Evolutionary conservation across 208 protist genomes (phyloP).

Genomic region (Trypanosoma grayi): DNA sequence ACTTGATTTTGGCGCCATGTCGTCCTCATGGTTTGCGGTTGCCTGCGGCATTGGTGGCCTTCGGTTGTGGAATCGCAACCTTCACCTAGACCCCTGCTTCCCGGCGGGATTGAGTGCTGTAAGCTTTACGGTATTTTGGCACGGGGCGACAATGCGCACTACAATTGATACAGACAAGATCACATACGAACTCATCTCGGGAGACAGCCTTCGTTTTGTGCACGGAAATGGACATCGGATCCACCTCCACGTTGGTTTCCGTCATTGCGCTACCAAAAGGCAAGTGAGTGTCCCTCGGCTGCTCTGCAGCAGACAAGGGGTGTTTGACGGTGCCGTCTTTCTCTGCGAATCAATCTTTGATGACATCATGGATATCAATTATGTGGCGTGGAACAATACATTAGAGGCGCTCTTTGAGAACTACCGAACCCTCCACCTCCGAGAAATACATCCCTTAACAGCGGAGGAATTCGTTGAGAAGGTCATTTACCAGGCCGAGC

Average conservation of each 20-base stretch:
- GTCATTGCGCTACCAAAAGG: slow-evolving; percentile 30
- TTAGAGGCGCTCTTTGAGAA: slow-evolving; percentile 87
- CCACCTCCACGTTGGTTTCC: slow-evolving; percentile 79
- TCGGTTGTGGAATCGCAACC: slow-evolving; percentile 33
- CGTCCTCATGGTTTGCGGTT: slow-evolving; percentile 50
- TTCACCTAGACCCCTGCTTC: slow-evolving; percentile 72
- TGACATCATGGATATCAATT: slow-evolving; percentile 87
- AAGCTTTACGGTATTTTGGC: slow-evolving; percentile 80
- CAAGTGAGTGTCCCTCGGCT: slow-evolving; percentile 54
- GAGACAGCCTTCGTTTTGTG: slow-evolving; percentile 79
- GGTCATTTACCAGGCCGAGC: slow-evolving; percentile 80
- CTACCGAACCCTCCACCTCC: slow-evolving; percentile 75
- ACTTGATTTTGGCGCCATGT: slow-evolving; percentile 85
- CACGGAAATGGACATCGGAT: slow-evolving; percentile 74
- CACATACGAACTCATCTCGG: slow-evolving; percentile 78
- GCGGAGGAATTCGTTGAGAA: slow-evolving; percentile 82
- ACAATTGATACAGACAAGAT: slow-evolving; percentile 55
- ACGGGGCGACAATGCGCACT: slow-evolving; percentile 61
- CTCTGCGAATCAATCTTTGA: slow-evolving; percentile 78
- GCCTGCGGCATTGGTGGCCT: slow-evolving; percentile 81
- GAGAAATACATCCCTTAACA: slow-evolving; percentile 68
- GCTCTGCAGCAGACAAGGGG: slow-evolving; percentile 34
- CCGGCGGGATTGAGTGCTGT: slow-evolving; percentile 65
- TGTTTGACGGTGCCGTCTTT: slow-evolving; percentile 86
- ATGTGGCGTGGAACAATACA: slow-evolving; percentile 77